Evolutionary conservation across 2,329 filamentous ascomycete genomes (phyloP).

Genomic region (Polychaeton citri): DNA sequence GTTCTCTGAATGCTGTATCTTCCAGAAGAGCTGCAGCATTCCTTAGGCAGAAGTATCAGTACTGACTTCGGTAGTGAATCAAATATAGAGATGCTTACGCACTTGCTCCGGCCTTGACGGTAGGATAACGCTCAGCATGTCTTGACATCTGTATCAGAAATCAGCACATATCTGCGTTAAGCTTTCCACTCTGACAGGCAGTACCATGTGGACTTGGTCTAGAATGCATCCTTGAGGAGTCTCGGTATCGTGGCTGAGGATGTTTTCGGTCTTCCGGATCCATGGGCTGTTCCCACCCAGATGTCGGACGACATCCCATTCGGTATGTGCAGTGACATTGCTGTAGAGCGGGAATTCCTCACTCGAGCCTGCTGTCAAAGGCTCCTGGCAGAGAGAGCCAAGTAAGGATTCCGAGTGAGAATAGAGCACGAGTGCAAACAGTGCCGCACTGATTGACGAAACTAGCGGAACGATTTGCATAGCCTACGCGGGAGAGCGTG

Average conservation of each 20-base stretch:
- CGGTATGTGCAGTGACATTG: too few relatives aligned
- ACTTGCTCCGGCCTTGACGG: slow-evolving; percentile 35
- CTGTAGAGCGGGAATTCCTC: too few relatives aligned
- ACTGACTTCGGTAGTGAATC: background rate
- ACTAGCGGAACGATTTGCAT: too few relatives aligned
- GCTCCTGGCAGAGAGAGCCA: too few relatives aligned
- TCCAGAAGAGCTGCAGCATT: slow-evolving; percentile 35
- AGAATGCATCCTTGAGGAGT: slow-evolving; percentile 37
- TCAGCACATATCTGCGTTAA: too few relatives aligned
- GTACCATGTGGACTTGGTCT: slow-evolving; percentile 47
- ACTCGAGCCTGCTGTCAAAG: too few relatives aligned
- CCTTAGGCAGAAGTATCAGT: slow-evolving; percentile 21
- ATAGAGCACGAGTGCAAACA: too few relatives aligned
- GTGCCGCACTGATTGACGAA: too few relatives aligned
- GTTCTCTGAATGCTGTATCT: slow-evolving; percentile 29
- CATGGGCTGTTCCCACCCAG: slow-evolving; percentile 43
- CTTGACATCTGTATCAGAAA: slow-evolving; percentile 46
- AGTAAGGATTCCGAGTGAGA: too few relatives aligned
- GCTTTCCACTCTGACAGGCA: too few relatives aligned
- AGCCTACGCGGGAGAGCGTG: too few relatives aligned
- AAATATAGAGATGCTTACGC: slow-evolving; percentile 17
- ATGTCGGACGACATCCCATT: slow-evolving; percentile 40
- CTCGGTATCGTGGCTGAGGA: slow-evolving; percentile 27
- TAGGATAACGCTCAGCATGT: slow-evolving; percentile 46
- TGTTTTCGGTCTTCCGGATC: slow-evolving; percentile 35